Evolutionary conservation across 441 rosid genomes (phyloP).

Genomic region (Populus hybrid): DNA sequence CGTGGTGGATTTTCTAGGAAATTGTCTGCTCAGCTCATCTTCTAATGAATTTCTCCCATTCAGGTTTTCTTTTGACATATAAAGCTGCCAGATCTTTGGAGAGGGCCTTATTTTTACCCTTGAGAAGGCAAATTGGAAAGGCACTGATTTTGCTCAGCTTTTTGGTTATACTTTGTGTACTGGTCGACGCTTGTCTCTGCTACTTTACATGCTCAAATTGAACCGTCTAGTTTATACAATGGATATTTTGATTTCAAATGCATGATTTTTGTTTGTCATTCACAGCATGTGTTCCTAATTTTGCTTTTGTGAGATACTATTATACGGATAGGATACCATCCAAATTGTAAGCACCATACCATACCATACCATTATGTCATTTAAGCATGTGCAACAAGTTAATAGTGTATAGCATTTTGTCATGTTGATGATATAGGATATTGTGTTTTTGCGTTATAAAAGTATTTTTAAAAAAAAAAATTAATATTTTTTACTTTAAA

Average conservation of each 20-base stretch:
- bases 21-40: not conserved
- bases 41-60: not conserved
- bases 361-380: too few relatives aligned
- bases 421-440: not conserved
- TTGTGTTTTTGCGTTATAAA: too few relatives aligned
- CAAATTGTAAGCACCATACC: too few relatives aligned
- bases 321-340: too few relatives aligned
- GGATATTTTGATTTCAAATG: not conserved
- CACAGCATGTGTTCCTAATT: not conserved
- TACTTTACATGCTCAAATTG: too few relatives aligned
- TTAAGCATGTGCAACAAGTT: too few relatives aligned
- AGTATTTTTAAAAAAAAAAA: too few relatives aligned
- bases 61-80: not conserved
- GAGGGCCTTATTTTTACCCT: not conserved
- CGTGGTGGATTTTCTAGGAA: not conserved
- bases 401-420: not conserved
- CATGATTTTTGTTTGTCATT: not conserved
- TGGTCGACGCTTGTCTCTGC: not conserved
- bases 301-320: too few relatives aligned
- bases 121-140: not conserved
- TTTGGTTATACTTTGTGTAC: not conserved
- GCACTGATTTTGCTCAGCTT: not conserved
- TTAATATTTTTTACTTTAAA: too few relatives aligned
- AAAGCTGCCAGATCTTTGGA: not conserved
- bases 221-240: not conserved